Percentiles rank a stretch among this genome's conserved stretches.
phyloP scores from a whole-genome alignment of 257 asterid species.

The Scutellaria galericulata region DNA sequence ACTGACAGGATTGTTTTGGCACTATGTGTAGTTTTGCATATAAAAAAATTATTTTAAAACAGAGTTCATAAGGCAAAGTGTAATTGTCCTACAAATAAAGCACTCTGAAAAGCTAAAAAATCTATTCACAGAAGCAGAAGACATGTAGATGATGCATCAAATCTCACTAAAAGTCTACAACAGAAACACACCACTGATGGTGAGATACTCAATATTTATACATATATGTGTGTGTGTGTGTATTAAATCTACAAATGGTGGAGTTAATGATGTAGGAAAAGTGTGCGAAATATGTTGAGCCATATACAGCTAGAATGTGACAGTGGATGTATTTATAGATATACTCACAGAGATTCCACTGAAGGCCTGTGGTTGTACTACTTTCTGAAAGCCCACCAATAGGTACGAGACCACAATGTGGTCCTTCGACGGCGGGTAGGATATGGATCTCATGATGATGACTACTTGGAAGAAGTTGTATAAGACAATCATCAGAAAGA shows the following conservation, averaged over 20 bases:
- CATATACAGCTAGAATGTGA: not conserved
- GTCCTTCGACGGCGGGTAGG: constrained; percentile 66
- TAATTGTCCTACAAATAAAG: not conserved
- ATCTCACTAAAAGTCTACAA: not conserved
- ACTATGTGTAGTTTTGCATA: too few relatives aligned
- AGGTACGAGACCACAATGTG: constrained; percentile 94
- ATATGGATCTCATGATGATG: constrained; percentile 75
- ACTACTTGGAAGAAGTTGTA: constrained; percentile 78
- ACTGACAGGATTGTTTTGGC: too few relatives aligned
- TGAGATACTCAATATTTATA: too few relatives aligned
- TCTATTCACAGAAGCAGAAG: not conserved
- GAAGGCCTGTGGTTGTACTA: constrained; percentile 79
- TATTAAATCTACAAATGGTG: not conserved
- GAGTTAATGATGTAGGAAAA: not conserved
- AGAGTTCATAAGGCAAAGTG: too few relatives aligned
- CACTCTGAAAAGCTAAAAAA: not conserved
- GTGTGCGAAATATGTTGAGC: not conserved
- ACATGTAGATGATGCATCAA: not conserved
- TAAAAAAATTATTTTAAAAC: too few relatives aligned
- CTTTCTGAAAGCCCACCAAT: constrained; percentile 63
- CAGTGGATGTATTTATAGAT: constrained; percentile 2
- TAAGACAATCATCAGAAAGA: constrained; percentile 85
- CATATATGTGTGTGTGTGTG: too few relatives aligned
- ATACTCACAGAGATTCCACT: constrained; percentile 89
- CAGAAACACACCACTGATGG: too few relatives aligned